Conservation (phyloP, 768 basidiomycete species). For the Boletellus sp. region DNA sequence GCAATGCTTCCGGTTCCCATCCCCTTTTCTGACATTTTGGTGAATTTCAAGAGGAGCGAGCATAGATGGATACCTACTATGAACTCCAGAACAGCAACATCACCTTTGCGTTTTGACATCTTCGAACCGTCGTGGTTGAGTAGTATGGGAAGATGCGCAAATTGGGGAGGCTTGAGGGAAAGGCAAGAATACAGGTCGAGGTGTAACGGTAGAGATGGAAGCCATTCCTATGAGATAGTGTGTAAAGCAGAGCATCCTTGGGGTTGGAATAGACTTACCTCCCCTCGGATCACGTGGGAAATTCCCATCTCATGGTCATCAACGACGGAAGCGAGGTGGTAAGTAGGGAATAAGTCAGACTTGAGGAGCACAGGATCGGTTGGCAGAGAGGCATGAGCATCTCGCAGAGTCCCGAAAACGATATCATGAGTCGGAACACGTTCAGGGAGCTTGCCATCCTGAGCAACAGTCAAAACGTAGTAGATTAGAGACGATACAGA, state of each 20-base stretch:
- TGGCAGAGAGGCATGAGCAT: slow-evolving; percentile 71
- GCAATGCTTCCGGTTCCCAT: slow-evolving; percentile 84
- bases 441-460: slow-evolving; percentile 59
- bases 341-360: slow-evolving; percentile 90
- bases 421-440: slow-evolving; percentile 57
- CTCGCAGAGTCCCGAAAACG: slow-evolving; percentile 70
- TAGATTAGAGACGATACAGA: not conserved
- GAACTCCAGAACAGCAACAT: slow-evolving; percentile 83
- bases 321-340: slow-evolving; percentile 93
- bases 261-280: slow-evolving; percentile 46
- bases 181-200: slow-evolving; percentile 84
- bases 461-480: not conserved
- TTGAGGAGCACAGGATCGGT: slow-evolving; percentile 93
- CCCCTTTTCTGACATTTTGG: slow-evolving; percentile 57
- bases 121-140: slow-evolving; percentile 89
- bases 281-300: slow-evolving; percentile 91
- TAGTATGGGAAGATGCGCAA: slow-evolving; percentile 88
- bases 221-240: slow-evolving; percentile 72
- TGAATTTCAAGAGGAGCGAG: not conserved
- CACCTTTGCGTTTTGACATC: slow-evolving; percentile 92
- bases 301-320: slow-evolving; percentile 97
- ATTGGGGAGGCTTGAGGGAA: slow-evolving; percentile 66
- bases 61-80: slow-evolving; percentile 48
- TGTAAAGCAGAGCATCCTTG: not conserved
- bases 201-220: slow-evolving; percentile 89